A percentile compares a stretch with the other conserved stretches of the same genome.
phyloP scores from a whole-genome alignment of 441 rosid genomes.

The Brassica hybrid region DNA sequence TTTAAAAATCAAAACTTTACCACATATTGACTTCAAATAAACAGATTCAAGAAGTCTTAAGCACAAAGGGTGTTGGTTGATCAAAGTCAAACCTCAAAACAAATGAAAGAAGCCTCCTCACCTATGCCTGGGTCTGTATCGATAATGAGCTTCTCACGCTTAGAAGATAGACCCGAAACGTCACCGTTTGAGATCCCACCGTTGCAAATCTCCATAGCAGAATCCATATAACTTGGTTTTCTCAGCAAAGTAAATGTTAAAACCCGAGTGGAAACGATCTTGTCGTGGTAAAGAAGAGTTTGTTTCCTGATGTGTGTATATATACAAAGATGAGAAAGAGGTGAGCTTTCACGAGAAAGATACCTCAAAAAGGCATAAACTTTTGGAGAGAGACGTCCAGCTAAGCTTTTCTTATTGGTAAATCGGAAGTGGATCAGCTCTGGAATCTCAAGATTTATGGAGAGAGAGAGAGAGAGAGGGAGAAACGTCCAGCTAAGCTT shows the following conservation, averaged over 20 bases:
- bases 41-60: too few species aligned
- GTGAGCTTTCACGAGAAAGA: constrained; percentile 9
- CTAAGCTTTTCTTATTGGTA: too few species aligned
- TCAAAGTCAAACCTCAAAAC: too few species aligned
- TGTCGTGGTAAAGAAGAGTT: background rate
- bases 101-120: constrained; percentile 34
- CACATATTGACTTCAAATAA: too few species aligned
- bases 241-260: background rate
- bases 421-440: constrained; percentile 22
- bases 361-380: background rate
- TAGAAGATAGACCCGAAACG: constrained; percentile 34
- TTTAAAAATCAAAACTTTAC: background rate
- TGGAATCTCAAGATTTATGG: background rate
- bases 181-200: constrained; percentile 41
- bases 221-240: constrained; percentile 42
- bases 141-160: constrained; percentile 61
- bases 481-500: constrained; percentile 21
- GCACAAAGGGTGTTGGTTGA: too few species aligned
- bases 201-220: constrained; percentile 35
- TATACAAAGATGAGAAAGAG: too few species aligned
- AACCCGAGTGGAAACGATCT: background rate
- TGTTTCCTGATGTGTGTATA: background rate
- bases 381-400: too few species aligned
- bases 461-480: background rate
- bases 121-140: constrained; percentile 98